Evolutionary conservation across 163 green algal genomes (phyloP).

Genomic region (Scenedesmus sp.): DNA sequence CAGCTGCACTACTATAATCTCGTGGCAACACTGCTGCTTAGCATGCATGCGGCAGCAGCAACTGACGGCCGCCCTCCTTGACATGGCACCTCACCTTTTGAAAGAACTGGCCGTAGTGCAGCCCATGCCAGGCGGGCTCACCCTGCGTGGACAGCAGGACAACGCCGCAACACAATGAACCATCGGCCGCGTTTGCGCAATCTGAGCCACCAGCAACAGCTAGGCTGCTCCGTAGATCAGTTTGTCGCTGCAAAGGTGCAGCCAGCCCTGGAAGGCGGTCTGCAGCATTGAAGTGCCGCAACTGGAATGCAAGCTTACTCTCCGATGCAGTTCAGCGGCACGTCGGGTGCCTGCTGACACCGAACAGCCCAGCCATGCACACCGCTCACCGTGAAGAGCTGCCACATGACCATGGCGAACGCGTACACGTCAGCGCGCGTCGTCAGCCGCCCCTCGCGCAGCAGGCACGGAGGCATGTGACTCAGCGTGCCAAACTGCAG

Average conservation of each 20-base stretch:
- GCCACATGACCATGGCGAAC: conserved; percentile 55
- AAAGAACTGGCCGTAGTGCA: conserved; percentile 9
- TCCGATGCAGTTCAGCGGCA: too few species aligned
- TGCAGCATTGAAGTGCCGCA: not conserved
- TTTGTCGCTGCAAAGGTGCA: too few species aligned
- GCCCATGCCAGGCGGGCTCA: not conserved
- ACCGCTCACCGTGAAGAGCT: conserved; percentile 18
- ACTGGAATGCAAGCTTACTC: too few species aligned
- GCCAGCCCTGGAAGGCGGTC: not conserved
- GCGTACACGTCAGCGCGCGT: conserved; percentile 57
- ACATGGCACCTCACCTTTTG: not conserved
- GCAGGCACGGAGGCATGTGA: conserved; percentile 62
- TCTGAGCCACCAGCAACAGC: not conserved
- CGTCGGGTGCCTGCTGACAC: too few species aligned
- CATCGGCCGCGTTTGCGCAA: not conserved
- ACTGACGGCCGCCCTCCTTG: too few species aligned
- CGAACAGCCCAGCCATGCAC: too few species aligned
- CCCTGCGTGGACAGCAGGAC: not conserved
- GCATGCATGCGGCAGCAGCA: not conserved
- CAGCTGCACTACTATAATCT: too few species aligned
- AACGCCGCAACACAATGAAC: not conserved
- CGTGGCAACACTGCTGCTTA: too few species aligned
- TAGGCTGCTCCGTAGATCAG: not conserved
- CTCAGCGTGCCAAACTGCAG: conserved; percentile 41
- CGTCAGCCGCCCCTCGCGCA: conserved; percentile 53